Evolutionary conservation across 139 green algal genomes (phyloP).

Genomic region (Coelastrella sp.): DNA sequence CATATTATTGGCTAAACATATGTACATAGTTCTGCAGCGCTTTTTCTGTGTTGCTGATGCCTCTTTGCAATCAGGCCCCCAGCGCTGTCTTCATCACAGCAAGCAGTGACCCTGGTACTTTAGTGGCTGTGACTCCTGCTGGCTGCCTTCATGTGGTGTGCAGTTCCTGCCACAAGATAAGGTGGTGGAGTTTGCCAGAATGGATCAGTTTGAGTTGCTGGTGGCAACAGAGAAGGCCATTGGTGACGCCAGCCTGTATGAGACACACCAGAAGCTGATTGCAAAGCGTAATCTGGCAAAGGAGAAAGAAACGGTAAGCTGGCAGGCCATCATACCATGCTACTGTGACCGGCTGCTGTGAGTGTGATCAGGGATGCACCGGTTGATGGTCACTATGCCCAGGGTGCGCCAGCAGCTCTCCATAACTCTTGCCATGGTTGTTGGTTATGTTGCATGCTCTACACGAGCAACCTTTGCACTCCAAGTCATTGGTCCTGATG

Average conservation of each 20-base stretch:
- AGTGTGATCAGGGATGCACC: not conserved
- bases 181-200: constrained; percentile 89
- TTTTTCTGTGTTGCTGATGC: not conserved
- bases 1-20: too few relatives aligned
- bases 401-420: too few relatives aligned
- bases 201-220: constrained; percentile 88
- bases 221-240: constrained; percentile 92
- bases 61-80: not conserved
- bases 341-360: not conserved
- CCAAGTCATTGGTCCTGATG: too few relatives aligned
- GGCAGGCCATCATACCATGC: not conserved
- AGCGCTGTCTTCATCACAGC: not conserved
- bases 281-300: constrained; percentile 61
- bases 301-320: constrained; percentile 43
- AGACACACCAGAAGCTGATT: constrained; percentile 85
- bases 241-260: constrained; percentile 76
- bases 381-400: too few relatives aligned
- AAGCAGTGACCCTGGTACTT: not conserved
- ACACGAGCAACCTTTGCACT: too few relatives aligned
- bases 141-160: not conserved
- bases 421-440: not conserved
- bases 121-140: not conserved
- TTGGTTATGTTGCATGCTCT: not conserved
- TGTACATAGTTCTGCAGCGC: too few relatives aligned
- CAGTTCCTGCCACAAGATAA: constrained; percentile 97